A percentile compares a stretch with the other conserved stretches of the same genome.
phyloP scores from a whole-genome alignment of 2,329 filamentous ascomycete species.

The Claviceps monticola region DNA sequence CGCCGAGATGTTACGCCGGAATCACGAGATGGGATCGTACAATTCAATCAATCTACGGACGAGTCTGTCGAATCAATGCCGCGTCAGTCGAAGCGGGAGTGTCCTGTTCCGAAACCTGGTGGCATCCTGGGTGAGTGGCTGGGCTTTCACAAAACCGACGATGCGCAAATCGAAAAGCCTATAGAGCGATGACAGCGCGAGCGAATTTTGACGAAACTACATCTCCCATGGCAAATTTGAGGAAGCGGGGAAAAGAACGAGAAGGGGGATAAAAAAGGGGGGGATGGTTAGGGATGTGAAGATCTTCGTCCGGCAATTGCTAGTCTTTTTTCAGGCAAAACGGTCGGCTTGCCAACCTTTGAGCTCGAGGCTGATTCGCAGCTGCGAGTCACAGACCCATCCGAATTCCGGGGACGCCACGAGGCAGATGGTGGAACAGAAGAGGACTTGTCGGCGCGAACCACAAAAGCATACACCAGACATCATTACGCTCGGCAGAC shows the following conservation, averaged over 20 bases:
- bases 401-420: neutral
- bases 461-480: neutral
- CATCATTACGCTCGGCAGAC: neutral
- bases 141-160: conserved; percentile 42
- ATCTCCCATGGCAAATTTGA: neutral
- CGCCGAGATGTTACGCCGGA: conserved; percentile 21
- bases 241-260: neutral
- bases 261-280: neutral
- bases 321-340: neutral
- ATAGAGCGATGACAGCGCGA: conserved; percentile 11
- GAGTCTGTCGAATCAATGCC: conserved; percentile 21
- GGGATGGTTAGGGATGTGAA: too few species aligned
- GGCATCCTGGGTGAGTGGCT: conserved; percentile 64
- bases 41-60: conserved; percentile 28
- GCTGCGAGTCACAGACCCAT: neutral
- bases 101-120: conserved; percentile 81
- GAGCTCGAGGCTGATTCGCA: neutral
- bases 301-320: neutral
- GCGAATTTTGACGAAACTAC: neutral
- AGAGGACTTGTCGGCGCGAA: neutral
- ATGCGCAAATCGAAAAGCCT: conserved; percentile 10
- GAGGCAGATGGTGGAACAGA: neutral
- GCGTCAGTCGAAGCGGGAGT: conserved; percentile 51
- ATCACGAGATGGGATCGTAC: conserved; percentile 32
- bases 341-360: neutral